A percentile compares a stretch with the other conserved stretches of the same genome.
Evolutionary conservation across 257 asterid genomes (phyloP).

Genomic region (Solanum verrucosum): DNA sequence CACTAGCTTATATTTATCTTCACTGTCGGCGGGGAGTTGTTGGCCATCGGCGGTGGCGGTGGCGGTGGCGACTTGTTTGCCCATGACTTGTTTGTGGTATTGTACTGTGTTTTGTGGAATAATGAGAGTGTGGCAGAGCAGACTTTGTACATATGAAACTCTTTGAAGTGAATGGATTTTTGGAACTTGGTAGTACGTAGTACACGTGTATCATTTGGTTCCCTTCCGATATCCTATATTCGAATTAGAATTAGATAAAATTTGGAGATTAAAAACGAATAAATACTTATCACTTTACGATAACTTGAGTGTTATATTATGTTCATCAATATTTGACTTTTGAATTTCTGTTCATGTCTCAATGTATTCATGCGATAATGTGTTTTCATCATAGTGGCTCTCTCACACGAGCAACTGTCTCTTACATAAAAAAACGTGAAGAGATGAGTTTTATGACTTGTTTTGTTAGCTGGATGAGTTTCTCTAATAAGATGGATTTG

Average conservation of each 20-base stretch:
- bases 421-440: no score
- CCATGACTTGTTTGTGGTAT: conserved; percentile 13
- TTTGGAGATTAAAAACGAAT: no score
- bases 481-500: neutral
- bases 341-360: neutral
- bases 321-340: neutral
- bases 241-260: neutral
- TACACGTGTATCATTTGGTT: neutral
- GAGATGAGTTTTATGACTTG: neutral
- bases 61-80: conserved; percentile 7
- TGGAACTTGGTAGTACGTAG: neutral
- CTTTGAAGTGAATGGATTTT: neutral
- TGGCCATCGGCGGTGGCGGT: neutral
- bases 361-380: neutral
- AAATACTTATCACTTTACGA: no score
- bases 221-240: neutral
- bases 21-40: neutral
- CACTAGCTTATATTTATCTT: conserved; percentile 30
- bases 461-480: neutral
- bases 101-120: neutral
- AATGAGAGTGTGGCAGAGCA: neutral
- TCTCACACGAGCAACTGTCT: no score
- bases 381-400: no score
- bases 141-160: neutral
- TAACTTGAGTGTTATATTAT: no score